Conservation (phyloP, 345 rosid species). For the Laguncularia racemosa region DNA sequence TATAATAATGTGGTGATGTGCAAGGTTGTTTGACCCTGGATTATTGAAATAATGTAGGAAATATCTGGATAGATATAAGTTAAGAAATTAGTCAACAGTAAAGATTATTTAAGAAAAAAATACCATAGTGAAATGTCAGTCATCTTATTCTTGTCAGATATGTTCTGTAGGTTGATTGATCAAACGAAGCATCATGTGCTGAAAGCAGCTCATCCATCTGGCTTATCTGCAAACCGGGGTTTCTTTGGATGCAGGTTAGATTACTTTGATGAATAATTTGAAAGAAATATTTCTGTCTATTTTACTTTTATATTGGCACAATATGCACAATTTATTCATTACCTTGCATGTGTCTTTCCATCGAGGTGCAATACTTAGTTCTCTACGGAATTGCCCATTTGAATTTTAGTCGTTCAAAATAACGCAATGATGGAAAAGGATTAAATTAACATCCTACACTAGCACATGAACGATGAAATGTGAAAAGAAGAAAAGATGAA, state of each 20-base stretch:
- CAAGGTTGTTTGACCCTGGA: too few species aligned
- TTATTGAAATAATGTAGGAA: not conserved
- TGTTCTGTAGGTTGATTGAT: constrained; percentile 65
- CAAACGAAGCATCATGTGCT: constrained; percentile 80
- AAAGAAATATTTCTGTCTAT: not conserved
- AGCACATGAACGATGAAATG: too few species aligned
- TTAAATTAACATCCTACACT: too few species aligned
- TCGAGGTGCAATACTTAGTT: too few species aligned
- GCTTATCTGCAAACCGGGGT: constrained; percentile 92
- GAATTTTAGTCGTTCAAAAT: too few species aligned
- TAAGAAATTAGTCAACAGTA: not conserved
- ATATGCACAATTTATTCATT: too few species aligned
- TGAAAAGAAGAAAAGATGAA: too few species aligned
- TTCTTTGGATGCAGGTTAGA: constrained; percentile 95
- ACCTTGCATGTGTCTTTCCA: too few species aligned
- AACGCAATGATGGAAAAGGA: too few species aligned
- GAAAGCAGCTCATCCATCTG: constrained; percentile 99
- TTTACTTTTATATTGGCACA: too few species aligned
- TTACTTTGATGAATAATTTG: constrained; percentile 3
- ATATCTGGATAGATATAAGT: not conserved
- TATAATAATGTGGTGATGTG: too few species aligned
- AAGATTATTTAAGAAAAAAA: not conserved
- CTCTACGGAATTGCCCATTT: too few species aligned
- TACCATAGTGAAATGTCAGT: not conserved
- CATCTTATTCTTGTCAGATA: constrained; percentile 1